These are phyloP conservation scores for Didymella exigua DNA, from an alignment of 2,329 filamentous ascomycete species.

Conservation along the genomic window DNA sequence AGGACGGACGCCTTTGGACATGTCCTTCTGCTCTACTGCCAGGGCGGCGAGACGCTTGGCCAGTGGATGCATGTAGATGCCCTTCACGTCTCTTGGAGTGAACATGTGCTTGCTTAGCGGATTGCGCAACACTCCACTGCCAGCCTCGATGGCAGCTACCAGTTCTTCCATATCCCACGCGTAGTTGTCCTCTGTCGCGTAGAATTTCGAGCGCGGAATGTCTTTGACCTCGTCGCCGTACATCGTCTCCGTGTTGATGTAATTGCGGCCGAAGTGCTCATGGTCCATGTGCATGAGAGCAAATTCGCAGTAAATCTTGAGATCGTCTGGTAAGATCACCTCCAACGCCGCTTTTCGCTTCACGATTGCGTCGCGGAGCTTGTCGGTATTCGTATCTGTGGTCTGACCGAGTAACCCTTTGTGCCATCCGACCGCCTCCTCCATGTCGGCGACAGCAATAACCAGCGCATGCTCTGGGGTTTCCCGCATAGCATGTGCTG, in stretches of 20 bases:
- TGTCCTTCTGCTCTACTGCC: slow-evolving; percentile 38
- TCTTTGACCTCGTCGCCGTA: slow-evolving; percentile 37
- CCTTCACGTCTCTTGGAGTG: slow-evolving; percentile 41
- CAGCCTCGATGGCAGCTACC: slow-evolving; percentile 38
- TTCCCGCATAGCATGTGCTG: slow-evolving; percentile 32
- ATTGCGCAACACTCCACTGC: slow-evolving; percentile 42
- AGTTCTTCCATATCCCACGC: slow-evolving; percentile 49
- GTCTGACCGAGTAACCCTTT: slow-evolving; percentile 21
- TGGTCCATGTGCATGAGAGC: slow-evolving; percentile 47
- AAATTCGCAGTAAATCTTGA: slow-evolving; percentile 35
- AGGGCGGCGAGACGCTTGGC: slow-evolving; percentile 37
- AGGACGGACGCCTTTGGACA: slow-evolving; percentile 41
- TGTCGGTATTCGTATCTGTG: slow-evolving; percentile 24
- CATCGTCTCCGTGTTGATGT: slow-evolving; percentile 48
- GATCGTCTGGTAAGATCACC: slow-evolving; percentile 30
- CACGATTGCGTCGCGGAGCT: slow-evolving; percentile 35
- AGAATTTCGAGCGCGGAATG: slow-evolving; percentile 45
- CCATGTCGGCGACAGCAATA: slow-evolving; percentile 33
- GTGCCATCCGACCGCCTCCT: slow-evolving; percentile 32
- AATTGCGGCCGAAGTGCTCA: slow-evolving; percentile 41
- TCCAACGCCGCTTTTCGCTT: slow-evolving; percentile 34
- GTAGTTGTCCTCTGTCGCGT: slow-evolving; percentile 49
- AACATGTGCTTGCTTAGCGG: slow-evolving; percentile 45
- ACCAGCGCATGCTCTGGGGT: slow-evolving; percentile 28
- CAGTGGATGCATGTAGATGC: slow-evolving; percentile 35